Evolutionary conservation across 2,329 filamentous ascomycete genomes (phyloP), one percentile per base, ranked within the genome.

Genomic region (Fusarium sp.): DNA sequence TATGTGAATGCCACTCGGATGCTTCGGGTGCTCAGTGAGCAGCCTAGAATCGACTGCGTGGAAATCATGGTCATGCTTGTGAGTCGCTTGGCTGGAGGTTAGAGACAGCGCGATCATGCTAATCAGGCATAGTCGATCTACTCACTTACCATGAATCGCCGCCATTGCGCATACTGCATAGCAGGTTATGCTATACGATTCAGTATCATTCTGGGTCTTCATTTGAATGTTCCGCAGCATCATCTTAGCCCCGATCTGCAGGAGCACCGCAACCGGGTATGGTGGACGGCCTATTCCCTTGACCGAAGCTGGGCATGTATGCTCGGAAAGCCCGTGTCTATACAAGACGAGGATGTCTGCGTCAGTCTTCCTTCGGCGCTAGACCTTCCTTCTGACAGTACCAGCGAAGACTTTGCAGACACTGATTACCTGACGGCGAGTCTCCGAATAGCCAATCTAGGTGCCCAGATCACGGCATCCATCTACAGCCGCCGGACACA

Each of bases 281-380:
- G 78, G 77, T 82, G 80, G 80, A 81, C 81, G 3, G 75, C 80
- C 0, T 83, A 82, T 60, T 78, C 74, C 7, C 73, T 83, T 18
- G 82, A 84, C 66, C 80, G 83, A 11, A 80, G 85, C 74, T 84
- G 80, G 78, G 81, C 81, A 4, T 81, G 82, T 0, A 85, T 84
- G 57, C 77, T 85, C 63, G 82, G 84, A 4, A 78, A 84, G n/a
- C 82, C 84, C 1, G 78, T 82, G 13, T 81, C 82, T 44, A 81
- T 86, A 4, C 77, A 79, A 16, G 84, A 86, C 61, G 78, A 82
- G 37, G 84, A 85, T 28, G 84, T 85, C 12, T 75, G 80, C 23
- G 79, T 82, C 10, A 79, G 81, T n/a, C 68, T 81, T 2, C 83
- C 82, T 0, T 80, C 80, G 1, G 30, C 41, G 0, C 74, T 77